Base-by-base conservation (phyloP, 1,139 yeast species). In the Yamadazyma dushanensis region DNA sequence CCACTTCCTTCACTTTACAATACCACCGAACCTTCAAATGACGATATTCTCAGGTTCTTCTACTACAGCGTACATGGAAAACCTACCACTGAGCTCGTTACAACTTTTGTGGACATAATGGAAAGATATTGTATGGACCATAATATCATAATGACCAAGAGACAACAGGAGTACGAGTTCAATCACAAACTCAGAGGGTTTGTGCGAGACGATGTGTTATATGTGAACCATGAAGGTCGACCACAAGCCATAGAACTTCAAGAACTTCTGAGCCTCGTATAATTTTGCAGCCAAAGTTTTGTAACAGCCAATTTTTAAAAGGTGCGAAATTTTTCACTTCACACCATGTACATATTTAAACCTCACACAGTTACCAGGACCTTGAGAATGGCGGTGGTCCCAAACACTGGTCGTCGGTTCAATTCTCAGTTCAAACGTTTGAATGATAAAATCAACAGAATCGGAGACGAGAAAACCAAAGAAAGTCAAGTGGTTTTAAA, bases 41-140 rank as follows among this genome's bases (percentile, higher is more conserved):
- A 26, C 17, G 26, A 15, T 15, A 32, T 19, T 10, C 16, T 13
- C 14, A 17, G 15, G 20, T 23, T 16, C 17, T 11, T 26, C 21
- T n/a, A 20, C 17, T 16, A 17, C 9, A 15, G 18, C 10, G 14
- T 25, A 9, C 47, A 60, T 17, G 70, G 70, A 1, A 51, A 64
- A 3, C 67, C 71, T 0, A 45, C 63, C 0, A 49, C 56, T 29
- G 56, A 54, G 22, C 50, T 68, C 4, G 40, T 54, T 37, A 59
- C 66, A 3, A 49, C 67, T 1, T 70, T 66, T 39, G 66, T 57
- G 34, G 73, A 70, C 40, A 71, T 70, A 11, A 63, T 70, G 3
- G 46, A 44, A 24, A 47, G 57, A 1, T 54, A 46, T 39, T 70
- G 76, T 45, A 32, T 51, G 10, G 41, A 48, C 6, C 44, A 58